Evolutionary conservation across 2,329 filamentous ascomycete species (phyloP).

Genomic region (Phyllosticta citrichinensis): DNA sequence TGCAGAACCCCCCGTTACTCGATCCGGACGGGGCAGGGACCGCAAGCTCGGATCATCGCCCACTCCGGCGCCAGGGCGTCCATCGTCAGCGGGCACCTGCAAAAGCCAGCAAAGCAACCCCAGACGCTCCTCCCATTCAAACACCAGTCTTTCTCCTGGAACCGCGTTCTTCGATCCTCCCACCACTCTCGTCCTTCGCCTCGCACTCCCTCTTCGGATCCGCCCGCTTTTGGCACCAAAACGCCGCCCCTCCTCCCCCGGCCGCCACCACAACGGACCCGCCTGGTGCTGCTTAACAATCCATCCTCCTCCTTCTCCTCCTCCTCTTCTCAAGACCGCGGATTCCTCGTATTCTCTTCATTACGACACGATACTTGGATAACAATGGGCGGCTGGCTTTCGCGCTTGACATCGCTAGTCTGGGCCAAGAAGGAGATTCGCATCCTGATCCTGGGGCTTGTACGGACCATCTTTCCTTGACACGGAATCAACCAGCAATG

Average conservation of each 20-base stretch:
- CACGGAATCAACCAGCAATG: background rate
- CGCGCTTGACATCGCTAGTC: slow-evolving; percentile 56
- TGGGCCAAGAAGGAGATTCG: slow-evolving; percentile 97
- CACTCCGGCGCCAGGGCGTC: background rate
- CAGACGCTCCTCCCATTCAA: background rate
- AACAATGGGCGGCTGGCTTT: slow-evolving; percentile 47
- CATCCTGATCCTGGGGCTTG: slow-evolving; percentile 87
- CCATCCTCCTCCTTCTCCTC: background rate
- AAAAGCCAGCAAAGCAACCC: slow-evolving; percentile 9
- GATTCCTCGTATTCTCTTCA: background rate
- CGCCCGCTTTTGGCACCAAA: background rate
- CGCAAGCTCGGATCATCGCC: background rate
- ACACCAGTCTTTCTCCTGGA: background rate
- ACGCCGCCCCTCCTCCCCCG: slow-evolving; percentile 5
- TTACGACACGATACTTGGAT: background rate
- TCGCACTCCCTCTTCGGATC: background rate
- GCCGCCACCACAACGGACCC: slow-evolving; percentile 1
- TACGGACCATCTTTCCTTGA: slow-evolving; percentile 38
- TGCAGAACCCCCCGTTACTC: background rate
- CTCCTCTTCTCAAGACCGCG: background rate
- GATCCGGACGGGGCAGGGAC: background rate
- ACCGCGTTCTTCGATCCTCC: background rate
- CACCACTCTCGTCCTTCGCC: slow-evolving; percentile 1
- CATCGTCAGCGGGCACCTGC: background rate
- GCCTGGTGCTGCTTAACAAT: slow-evolving; percentile 2